A percentile compares a stretch with the other conserved stretches of the same genome.
phyloP scores from a whole-genome alignment of 2,329 filamentous ascomycete species.

The Apiospora sp. region DNA sequence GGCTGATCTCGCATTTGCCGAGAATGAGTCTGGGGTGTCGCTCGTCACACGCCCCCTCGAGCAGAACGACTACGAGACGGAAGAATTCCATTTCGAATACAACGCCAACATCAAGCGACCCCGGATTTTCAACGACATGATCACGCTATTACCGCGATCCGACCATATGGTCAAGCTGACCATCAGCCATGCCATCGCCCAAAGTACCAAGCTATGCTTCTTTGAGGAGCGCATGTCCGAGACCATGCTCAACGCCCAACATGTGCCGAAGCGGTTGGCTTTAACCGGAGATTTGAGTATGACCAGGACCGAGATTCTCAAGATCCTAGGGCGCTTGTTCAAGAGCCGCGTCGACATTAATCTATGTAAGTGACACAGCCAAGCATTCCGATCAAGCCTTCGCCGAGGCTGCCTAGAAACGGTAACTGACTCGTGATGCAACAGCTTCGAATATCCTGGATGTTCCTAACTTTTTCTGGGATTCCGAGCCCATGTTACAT shows the following conservation, averaged over 20 bases:
- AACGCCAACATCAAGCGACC: slow-evolving; percentile 85
- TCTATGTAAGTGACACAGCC: slow-evolving; percentile 73
- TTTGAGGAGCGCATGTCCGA: slow-evolving; percentile 96
- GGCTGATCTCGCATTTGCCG: slow-evolving; percentile 90
- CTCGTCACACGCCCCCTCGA: slow-evolving; percentile 82
- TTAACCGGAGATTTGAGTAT: slow-evolving; percentile 91
- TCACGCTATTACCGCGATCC: slow-evolving; percentile 85
- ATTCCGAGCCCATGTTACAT: slow-evolving; percentile 92
- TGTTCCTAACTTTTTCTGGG: slow-evolving; percentile 98
- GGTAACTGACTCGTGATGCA: slow-evolving; percentile 15
- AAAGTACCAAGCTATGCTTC: slow-evolving; percentile 94
- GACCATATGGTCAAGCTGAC: slow-evolving; percentile 99
- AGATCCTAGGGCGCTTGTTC: slow-evolving; percentile 88
- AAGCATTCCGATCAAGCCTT: slow-evolving; percentile 25
- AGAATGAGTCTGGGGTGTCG: slow-evolving; percentile 67
- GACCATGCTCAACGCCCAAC: slow-evolving; percentile 92
- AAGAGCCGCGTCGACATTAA: slow-evolving; percentile 97
- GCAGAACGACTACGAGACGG: slow-evolving; percentile 94
- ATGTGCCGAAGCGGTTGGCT: slow-evolving; percentile 88
- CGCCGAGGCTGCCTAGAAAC: neutral
- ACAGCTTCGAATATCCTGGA: slow-evolving; percentile 93
- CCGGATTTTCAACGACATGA: slow-evolving; percentile 99
- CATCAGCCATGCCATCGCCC: slow-evolving; percentile 96
- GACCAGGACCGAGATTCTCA: slow-evolving; percentile 90
- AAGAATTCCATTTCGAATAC: slow-evolving; percentile 99